Evolutionary conservation across 306 rosid genomes (phyloP).

Genomic region (Trichosanthes truncata): DNA sequence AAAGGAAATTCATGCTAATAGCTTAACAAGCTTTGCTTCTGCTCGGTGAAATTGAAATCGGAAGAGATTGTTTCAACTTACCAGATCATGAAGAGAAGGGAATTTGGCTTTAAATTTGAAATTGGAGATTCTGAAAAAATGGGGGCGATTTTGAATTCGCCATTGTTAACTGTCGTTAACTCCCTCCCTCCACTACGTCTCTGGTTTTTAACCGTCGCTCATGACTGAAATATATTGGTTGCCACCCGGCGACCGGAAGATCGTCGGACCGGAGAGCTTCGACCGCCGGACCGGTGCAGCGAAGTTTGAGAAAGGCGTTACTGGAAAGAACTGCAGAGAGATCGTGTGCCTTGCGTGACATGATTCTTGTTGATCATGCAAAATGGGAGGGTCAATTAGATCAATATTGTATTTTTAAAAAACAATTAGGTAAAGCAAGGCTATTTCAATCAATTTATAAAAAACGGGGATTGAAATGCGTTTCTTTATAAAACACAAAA

Average conservation of each 20-base stretch:
- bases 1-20: slow-evolving; percentile 19
- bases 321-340: not conserved
- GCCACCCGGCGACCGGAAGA: not conserved
- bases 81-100: not conserved
- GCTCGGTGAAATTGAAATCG: not conserved
- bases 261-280: not conserved
- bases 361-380: not conserved
- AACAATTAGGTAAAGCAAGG: no score
- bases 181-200: slow-evolving; percentile 10
- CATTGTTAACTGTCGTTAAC: slow-evolving; percentile 19
- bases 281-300: not conserved
- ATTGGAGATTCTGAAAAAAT: not conserved
- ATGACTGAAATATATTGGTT: not conserved
- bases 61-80: not conserved
- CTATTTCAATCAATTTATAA: no score
- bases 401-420: no score
- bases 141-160: slow-evolving; percentile 4
- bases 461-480: no score
- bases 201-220: slow-evolving; percentile 5
- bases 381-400: no score
- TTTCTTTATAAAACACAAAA: no score
- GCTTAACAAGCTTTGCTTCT: not conserved
- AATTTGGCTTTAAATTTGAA: not conserved
- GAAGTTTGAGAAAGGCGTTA: not conserved
- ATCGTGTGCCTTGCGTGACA: not conserved